These are phyloP conservation scores for Pichia gijzeniarum DNA, from an alignment of 805 yeast species.

Conservation along the genomic window DNA sequence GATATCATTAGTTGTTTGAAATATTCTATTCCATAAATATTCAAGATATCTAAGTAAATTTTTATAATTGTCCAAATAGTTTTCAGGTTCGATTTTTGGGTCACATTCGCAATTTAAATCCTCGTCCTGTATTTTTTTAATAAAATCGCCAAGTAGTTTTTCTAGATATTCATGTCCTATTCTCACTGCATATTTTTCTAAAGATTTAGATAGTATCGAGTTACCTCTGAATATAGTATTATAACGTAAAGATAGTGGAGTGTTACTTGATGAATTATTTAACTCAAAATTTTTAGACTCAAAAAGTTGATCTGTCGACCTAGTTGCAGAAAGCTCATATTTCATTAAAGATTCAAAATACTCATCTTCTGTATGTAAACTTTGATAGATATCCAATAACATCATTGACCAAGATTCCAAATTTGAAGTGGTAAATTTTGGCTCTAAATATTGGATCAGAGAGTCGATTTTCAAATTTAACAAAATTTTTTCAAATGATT, in stretches of 20 bases:
- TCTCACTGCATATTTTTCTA: conserved; percentile 70
- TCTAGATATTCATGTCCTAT: conserved; percentile 77
- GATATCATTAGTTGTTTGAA: conserved; percentile 61
- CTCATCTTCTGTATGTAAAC: conserved; percentile 56
- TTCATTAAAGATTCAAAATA: conserved; percentile 29
- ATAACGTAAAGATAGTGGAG: background rate
- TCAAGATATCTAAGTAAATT: conserved; percentile 38
- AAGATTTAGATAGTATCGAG: conserved; percentile 70
- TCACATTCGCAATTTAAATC: conserved; percentile 72
- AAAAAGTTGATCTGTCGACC: no score
- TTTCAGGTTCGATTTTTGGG: conserved; percentile 43
- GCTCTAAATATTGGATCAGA: conserved; percentile 43
- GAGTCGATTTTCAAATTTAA: conserved; percentile 45
- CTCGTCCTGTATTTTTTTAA: conserved; percentile 44
- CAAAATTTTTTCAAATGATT: conserved; percentile 56
- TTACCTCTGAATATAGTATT: conserved; percentile 79
- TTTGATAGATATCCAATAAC: conserved; percentile 68
- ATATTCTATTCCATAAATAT: conserved; percentile 61
- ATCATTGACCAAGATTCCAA: conserved; percentile 53
- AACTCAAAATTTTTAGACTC: background rate
- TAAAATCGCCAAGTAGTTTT: conserved; percentile 63
- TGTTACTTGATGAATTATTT: background rate
- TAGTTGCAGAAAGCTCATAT: conserved; percentile 16
- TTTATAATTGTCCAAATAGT: conserved; percentile 32
- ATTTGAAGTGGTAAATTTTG: conserved; percentile 25